Percentiles rank a stretch among this genome's conserved stretches.
Evolutionary conservation across 805 yeast genomes (phyloP).

Genomic region (Scheffersomyces coipomensis): DNA sequence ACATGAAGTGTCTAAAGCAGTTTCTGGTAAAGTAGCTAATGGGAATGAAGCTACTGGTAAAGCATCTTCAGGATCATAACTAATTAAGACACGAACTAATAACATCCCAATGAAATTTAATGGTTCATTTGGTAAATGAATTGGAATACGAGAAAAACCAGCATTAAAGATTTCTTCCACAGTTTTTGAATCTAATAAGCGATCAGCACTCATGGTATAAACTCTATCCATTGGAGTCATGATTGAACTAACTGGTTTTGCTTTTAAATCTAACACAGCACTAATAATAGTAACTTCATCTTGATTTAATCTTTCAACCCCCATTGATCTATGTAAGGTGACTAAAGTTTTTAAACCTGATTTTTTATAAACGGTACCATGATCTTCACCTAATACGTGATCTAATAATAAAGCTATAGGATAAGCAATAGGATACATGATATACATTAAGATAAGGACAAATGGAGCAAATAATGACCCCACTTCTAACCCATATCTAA

Average conservation of each 20-base stretch:
- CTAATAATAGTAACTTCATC: slow-evolving; percentile 96
- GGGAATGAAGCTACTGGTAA: slow-evolving; percentile 92
- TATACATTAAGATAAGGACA: slow-evolving; percentile 79
- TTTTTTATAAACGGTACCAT: slow-evolving; percentile 91
- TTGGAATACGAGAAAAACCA: slow-evolving; percentile 94
- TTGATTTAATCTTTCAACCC: slow-evolving; percentile 86
- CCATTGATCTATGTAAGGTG: slow-evolving; percentile 90
- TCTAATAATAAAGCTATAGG: slow-evolving; percentile 86
- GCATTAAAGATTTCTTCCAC: slow-evolving; percentile 90
- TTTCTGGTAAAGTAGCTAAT: slow-evolving; percentile 93
- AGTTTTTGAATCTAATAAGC: slow-evolving; percentile 74
- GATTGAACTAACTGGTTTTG: slow-evolving; percentile 78
- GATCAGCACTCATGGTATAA: slow-evolving; percentile 82
- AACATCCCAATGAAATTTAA: slow-evolving; percentile 93
- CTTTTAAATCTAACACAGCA: slow-evolving; percentile 91
- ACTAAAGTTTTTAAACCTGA: slow-evolving; percentile 92
- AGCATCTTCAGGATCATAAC: slow-evolving; percentile 96
- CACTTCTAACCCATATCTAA: slow-evolving; percentile 85
- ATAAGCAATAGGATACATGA: slow-evolving; percentile 88
- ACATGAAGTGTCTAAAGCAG: slow-evolving; percentile 88
- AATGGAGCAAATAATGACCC: slow-evolving; percentile 92
- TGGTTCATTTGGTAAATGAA: slow-evolving; percentile 87
- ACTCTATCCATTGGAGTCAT: slow-evolving; percentile 95
- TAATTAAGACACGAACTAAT: slow-evolving; percentile 84
- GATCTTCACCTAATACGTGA: slow-evolving; percentile 86